Percentiles rank a stretch among this genome's conserved stretches.
These are phyloP conservation scores for Symbiodinium natans DNA, from an alignment of 73 alveolate genomes.

Conservation along the genomic window DNA sequence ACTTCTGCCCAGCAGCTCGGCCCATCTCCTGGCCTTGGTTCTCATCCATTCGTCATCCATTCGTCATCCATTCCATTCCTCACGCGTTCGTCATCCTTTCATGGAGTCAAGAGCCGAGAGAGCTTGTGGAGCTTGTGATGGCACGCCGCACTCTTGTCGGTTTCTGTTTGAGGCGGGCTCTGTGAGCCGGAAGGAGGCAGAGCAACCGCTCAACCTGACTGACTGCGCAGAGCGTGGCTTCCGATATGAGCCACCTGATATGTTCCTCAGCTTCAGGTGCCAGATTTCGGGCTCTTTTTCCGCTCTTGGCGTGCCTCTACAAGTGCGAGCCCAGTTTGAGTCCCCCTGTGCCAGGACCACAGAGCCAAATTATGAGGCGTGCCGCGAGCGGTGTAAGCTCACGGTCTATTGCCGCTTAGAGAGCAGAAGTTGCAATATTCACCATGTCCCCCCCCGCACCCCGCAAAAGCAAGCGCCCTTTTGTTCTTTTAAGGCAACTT, in stretches of 20 bases:
- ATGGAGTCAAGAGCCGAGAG: too few relatives aligned
- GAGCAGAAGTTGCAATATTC: background rate
- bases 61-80: too few relatives aligned
- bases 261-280: conserved; percentile 13
- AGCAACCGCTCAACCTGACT: background rate
- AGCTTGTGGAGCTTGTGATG: too few relatives aligned
- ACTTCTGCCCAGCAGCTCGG: conserved; percentile 49
- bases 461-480: background rate
- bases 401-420: conserved; percentile 43
- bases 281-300: background rate
- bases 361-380: conserved; percentile 31
- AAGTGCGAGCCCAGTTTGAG: background rate
- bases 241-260: conserved; percentile 73
- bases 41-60: background rate
- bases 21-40: background rate
- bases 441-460: background rate
- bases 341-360: conserved; percentile 14
- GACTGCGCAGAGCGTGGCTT: conserved; percentile 68
- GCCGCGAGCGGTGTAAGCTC: conserved; percentile 38
- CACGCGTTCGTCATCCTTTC: too few relatives aligned
- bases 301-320: background rate
- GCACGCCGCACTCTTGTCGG: background rate
- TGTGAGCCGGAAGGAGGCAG: conserved; percentile 32
- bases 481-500: conserved; percentile 15
- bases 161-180: background rate